Evolutionary conservation across 2,329 filamentous ascomycete genomes (phyloP).

Genomic region (Exophiala spinifera): DNA sequence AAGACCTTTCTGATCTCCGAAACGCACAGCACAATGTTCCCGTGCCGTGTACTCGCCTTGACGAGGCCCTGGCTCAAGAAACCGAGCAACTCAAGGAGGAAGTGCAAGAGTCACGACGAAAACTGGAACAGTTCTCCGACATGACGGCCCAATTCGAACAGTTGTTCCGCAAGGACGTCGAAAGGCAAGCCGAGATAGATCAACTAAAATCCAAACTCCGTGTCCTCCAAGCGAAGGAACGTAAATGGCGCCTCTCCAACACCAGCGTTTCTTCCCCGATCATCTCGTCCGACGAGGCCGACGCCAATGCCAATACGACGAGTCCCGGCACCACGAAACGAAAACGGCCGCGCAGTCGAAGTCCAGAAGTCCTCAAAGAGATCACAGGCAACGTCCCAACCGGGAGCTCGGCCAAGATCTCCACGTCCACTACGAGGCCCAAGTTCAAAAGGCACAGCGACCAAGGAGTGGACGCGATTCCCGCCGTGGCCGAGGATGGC

Average conservation of each 20-base stretch:
- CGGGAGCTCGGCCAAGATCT: background rate
- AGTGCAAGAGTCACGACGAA: slow-evolving; percentile 8
- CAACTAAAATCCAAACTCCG: slow-evolving; percentile 21
- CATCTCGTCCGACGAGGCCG: slow-evolving; percentile 9
- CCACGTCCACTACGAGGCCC: background rate
- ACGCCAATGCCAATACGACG: background rate
- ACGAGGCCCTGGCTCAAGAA: background rate
- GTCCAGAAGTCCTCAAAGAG: slow-evolving; percentile 11
- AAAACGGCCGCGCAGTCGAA: slow-evolving; percentile 16
- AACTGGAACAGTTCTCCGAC: background rate
- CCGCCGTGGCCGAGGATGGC: slow-evolving; percentile 51
- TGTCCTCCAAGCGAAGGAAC: slow-evolving; percentile 12
- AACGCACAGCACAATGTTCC: background rate
- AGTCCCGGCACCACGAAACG: background rate
- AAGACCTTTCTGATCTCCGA: slow-evolving; percentile 8
- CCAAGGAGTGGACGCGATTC: slow-evolving; percentile 38
- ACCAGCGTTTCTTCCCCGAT: slow-evolving; percentile 18
- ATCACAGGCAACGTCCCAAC: slow-evolving; percentile 8
- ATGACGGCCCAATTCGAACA: slow-evolving; percentile 18
- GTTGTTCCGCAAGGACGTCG: slow-evolving; percentile 25
- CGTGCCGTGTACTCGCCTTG: slow-evolving; percentile 7
- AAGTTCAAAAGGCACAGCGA: slow-evolving; percentile 9
- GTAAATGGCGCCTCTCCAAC: slow-evolving; percentile 17
- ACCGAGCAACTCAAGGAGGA: slow-evolving; percentile 4
- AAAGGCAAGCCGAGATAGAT: slow-evolving; percentile 28